Base-by-base conservation (phyloP, 2,329 filamentous ascomycete genomes). In the Elsinoe perseae region DNA sequence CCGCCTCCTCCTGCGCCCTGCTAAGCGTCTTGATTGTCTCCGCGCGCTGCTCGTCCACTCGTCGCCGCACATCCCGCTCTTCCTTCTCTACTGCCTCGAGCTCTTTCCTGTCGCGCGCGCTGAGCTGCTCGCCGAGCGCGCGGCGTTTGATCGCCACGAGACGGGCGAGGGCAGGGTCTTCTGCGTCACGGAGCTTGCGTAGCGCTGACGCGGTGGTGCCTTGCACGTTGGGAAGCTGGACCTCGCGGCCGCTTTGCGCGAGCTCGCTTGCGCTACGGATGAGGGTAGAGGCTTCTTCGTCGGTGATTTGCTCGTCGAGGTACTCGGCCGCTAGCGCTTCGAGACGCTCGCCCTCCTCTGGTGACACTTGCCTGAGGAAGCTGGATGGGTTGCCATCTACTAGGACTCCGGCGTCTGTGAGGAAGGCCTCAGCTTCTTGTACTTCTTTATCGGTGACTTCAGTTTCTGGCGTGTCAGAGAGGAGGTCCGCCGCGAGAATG, bases 81-180 rank as follows among this genome's bases (percentile, higher is more conserved):
- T 42, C 28, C 42, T 27, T 12, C 27, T 56, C 36, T 2, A 56
- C 42, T 16, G 21, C 20, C 28, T 56, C 28, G 23, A 61, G 36
- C 32, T 46, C 56, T 43, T 59, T 42, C 27, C 40, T 8, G 36
- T 61, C 59, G 27, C 42, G 50, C 14, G 48, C 50, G 43, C 55
- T 56, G 21, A 59, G 25, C 23, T 57, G 44, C 48, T 61, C 59
- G 12, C 57, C 57, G 12, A 54, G 52, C 9, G 56, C 43, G 7
- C 48, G 16, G 38, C 59, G 48, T 48, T 61, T 61, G 12, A 57
- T 34, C 12, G 59, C 59, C 8, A 61, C 36, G 28, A 61, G 34
- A 14, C 57, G 52, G 16, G 50, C 30, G 6, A 61, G 57, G 18
- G 50, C 18, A 2, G 58, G 54, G 14, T 58, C 58, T 25, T 44